Evolutionary conservation across 1,284 basidiomycete species (phyloP).

Genomic region (Cryptococcus sp.): DNA sequence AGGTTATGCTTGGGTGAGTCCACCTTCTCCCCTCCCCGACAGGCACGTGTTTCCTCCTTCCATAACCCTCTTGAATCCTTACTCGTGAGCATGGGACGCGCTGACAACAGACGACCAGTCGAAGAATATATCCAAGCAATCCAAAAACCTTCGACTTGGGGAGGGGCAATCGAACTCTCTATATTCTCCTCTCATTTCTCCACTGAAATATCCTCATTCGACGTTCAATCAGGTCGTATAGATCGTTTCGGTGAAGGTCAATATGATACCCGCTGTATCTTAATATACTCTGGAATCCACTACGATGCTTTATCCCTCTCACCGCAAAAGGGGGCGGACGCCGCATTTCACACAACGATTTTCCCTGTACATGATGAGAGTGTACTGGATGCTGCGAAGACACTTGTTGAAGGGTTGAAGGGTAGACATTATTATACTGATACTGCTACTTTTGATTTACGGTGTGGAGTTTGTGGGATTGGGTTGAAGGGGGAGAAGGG

Average conservation of each 20-base stretch:
- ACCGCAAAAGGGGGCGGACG: conserved; percentile 66
- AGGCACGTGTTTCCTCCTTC: neutral
- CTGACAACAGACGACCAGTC: conserved; percentile 63
- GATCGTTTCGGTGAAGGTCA: conserved; percentile 68
- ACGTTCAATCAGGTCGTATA: conserved; percentile 86
- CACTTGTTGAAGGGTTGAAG: conserved; percentile 67
- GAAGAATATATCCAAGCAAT: conserved; percentile 76
- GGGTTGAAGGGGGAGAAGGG: conserved; percentile 89
- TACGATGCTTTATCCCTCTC: conserved; percentile 83
- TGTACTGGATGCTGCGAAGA: conserved; percentile 62
- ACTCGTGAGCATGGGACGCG: neutral
- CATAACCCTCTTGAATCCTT: neutral
- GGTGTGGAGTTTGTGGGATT: conserved; percentile 51
- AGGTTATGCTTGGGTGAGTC: conserved; percentile 75
- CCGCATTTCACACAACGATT: conserved; percentile 82
- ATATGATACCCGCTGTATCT: conserved; percentile 51
- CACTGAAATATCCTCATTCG: conserved; percentile 82
- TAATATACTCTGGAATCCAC: conserved; percentile 90
- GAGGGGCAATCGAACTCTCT: conserved; percentile 84
- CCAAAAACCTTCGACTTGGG: conserved; percentile 74
- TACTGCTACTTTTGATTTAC: conserved; percentile 80
- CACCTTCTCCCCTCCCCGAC: neutral
- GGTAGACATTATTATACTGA: conserved; percentile 80
- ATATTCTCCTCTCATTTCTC: conserved; percentile 67
- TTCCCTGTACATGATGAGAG: conserved; percentile 62